phyloP scores from a whole-genome alignment of 192 early-diverging fungal species.

The Backusella westeae region DNA sequence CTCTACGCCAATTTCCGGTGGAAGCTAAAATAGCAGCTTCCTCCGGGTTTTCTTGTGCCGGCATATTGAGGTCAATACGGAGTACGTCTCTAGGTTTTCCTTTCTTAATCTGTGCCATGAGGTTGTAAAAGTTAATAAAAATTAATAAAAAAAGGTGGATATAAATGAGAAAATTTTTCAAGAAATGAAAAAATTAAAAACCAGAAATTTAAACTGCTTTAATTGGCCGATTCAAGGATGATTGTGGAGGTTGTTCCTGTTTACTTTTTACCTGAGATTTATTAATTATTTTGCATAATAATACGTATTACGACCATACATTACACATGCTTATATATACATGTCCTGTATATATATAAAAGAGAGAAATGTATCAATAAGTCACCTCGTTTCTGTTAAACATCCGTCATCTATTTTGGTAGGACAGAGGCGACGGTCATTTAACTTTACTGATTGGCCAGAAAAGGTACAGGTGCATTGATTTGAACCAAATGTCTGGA shows the following conservation, averaged over 20 bases:
- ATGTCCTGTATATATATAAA: neutral
- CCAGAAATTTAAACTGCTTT: neutral
- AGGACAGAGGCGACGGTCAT: neutral
- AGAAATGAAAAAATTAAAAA: neutral
- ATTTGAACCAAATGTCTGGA: neutral
- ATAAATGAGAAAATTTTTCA: neutral
- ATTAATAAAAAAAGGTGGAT: neutral
- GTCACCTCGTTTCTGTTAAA: neutral
- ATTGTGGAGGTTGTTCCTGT: neutral
- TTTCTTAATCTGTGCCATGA: slow-evolving; percentile 18
- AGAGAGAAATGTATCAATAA: neutral
- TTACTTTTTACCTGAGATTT: neutral
- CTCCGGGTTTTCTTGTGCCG: neutral
- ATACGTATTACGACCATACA: neutral
- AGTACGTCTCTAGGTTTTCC: slow-evolving; percentile 11
- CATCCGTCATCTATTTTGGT: neutral
- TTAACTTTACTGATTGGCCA: neutral
- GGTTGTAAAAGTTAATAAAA: neutral
- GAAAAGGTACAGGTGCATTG: neutral
- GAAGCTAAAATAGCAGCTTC: slow-evolving; percentile 5
- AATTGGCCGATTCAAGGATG: neutral
- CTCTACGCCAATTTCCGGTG: slow-evolving; percentile 28
- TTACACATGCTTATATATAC: neutral
- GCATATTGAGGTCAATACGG: slow-evolving; percentile 21
- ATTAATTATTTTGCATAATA: neutral